phyloP scores from a whole-genome alignment of 495 filamentous ascomycete genomes.

The Xylaria curta region DNA sequence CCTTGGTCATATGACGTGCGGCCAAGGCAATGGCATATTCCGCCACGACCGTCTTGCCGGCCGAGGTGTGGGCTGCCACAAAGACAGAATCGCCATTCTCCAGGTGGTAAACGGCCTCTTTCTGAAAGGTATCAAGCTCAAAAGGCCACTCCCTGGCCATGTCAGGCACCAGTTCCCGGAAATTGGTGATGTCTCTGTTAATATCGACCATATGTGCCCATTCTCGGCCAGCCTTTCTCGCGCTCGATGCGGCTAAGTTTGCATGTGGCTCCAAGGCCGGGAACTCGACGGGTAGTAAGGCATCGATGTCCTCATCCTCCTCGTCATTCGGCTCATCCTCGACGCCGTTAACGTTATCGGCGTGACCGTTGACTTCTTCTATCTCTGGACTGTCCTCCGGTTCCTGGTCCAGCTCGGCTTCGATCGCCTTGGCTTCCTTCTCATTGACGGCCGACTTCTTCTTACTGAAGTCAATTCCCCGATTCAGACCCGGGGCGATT shows the following conservation, averaged over 20 bases:
- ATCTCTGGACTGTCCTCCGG: constrained; percentile 51
- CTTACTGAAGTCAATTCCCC: constrained; percentile 77
- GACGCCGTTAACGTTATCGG: constrained; percentile 41
- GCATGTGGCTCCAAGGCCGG: constrained; percentile 87
- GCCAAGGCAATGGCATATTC: constrained; percentile 97
- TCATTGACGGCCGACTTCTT: constrained; percentile 63
- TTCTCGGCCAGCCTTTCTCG: constrained; percentile 78
- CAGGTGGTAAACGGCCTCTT: constrained; percentile 96
- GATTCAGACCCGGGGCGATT: constrained; percentile 79
- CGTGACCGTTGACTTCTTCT: constrained; percentile 52
- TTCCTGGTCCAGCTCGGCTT: constrained; percentile 74
- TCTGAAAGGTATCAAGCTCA: constrained; percentile 97
- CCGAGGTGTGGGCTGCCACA: constrained; percentile 97
- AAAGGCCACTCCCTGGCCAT: constrained; percentile 98
- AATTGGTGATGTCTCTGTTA: constrained; percentile 88
- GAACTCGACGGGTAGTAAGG: constrained; percentile 90
- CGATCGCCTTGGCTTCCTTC: constrained; percentile 70
- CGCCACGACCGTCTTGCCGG: constrained; percentile 96
- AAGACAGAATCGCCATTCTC: constrained; percentile 98
- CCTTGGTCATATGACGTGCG: constrained; percentile 97
- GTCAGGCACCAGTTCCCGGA: constrained; percentile 88
- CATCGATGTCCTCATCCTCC: constrained; percentile 82
- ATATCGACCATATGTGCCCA: constrained; percentile 99
- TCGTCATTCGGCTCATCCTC: constrained; percentile 54
- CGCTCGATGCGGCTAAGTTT: constrained; percentile 70